Evolutionary conservation across 176 grass and related monocot species (phyloP).

Genomic region (Aegilops tauschii): DNA sequence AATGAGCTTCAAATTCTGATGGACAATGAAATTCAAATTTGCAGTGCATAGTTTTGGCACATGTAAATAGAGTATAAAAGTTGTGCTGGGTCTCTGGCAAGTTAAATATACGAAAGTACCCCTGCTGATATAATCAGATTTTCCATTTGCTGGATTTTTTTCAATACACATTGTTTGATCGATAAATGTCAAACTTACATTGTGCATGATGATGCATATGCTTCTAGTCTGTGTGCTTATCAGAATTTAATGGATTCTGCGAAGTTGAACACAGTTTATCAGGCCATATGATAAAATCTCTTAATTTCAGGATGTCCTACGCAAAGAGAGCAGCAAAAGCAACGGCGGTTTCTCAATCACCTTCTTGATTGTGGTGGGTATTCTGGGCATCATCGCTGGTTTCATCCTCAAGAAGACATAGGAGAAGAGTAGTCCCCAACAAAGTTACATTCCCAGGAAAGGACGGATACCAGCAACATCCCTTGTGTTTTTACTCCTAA

Average conservation of each 20-base stretch:
- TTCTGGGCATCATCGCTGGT: constrained; percentile 70
- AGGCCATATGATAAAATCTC: not conserved
- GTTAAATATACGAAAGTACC: not conserved
- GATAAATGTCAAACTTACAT: not conserved
- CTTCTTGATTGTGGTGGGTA: constrained; percentile 68
- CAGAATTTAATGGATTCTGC: not conserved
- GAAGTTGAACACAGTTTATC: not conserved
- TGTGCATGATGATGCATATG: not conserved
- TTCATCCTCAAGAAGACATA: constrained; percentile 90
- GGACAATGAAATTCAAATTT: not conserved
- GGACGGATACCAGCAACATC: not conserved
- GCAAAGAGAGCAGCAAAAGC: constrained; percentile 62
- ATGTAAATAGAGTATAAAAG: not conserved
- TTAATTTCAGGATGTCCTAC: constrained; percentile 67
- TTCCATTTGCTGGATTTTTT: not conserved
- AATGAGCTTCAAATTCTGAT: not conserved
- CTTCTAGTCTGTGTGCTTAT: not conserved
- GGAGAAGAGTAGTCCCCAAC: constrained; percentile 15
- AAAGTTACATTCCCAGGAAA: constrained; percentile 32
- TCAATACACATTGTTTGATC: not conserved
- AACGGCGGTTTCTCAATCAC: constrained; percentile 61
- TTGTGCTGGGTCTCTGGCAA: not conserved
- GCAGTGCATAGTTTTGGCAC: not conserved
- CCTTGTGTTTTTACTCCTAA: constrained; percentile 39
- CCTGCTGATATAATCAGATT: not conserved